Conservation (phyloP, 2,329 filamentous ascomycete species). For the Calonectria pseudoreteaudii region DNA sequence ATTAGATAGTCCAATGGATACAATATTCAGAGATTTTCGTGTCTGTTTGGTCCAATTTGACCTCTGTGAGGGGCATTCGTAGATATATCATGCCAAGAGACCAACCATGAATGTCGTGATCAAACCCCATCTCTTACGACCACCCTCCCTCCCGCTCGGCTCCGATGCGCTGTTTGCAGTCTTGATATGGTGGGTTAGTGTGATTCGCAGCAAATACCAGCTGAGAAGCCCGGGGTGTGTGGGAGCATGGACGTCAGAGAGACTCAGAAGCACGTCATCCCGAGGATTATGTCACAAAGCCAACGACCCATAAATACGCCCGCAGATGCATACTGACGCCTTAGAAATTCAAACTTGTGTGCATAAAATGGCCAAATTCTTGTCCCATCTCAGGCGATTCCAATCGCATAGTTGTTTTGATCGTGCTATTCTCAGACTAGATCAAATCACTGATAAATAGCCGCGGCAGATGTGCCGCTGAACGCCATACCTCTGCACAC, state of each 20-base stretch:
- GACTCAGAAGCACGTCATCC: conserved; percentile 37
- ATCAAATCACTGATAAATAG: not conserved
- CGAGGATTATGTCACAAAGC: conserved; percentile 35
- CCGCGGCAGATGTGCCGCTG: not conserved
- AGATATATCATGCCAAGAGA: conserved; percentile 11
- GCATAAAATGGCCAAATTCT: not conserved
- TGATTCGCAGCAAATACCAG: conserved; percentile 16
- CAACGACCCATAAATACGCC: conserved; percentile 7
- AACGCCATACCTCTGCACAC: not conserved
- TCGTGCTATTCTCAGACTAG: conserved; percentile 12
- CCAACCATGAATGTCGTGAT: conserved; percentile 17
- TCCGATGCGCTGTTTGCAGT: conserved; percentile 19
- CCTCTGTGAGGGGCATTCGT: not conserved
- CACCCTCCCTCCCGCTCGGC: conserved; percentile 20
- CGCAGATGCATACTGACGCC: conserved; percentile 24
- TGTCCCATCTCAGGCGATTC: not conserved
- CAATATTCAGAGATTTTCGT: not conserved
- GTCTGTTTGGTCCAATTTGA: not conserved
- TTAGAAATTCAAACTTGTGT: conserved; percentile 27
- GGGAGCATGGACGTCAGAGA: conserved; percentile 3
- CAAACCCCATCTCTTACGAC: conserved; percentile 27
- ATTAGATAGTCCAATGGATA: not conserved
- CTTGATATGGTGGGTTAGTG: not conserved
- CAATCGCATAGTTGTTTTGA: not conserved
- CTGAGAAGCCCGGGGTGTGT: conserved; percentile 7